Conservation (phyloP, 1,284 basidiomycete species). For the Sporisorium scitamineum region DNA sequence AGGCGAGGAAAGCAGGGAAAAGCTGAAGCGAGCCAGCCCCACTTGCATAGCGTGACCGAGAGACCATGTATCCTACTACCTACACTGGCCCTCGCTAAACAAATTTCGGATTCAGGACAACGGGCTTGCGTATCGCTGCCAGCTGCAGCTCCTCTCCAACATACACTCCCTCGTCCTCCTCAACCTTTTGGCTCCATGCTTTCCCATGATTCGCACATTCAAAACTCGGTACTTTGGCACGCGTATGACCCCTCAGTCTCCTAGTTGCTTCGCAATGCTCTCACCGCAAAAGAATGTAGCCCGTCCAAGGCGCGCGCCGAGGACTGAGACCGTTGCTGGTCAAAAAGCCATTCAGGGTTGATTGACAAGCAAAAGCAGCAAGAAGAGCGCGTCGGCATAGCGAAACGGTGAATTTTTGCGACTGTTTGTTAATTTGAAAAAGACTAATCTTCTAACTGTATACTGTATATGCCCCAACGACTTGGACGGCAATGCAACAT, state of each 20-base stretch:
- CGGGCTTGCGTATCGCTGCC: not conserved
- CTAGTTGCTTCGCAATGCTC: not conserved
- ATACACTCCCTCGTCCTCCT: not conserved
- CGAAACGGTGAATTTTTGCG: not conserved
- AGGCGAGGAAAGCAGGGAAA: slow-evolving; percentile 6
- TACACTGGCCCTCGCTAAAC: slow-evolving; percentile 4
- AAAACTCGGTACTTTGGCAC: not conserved
- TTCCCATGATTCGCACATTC: not conserved
- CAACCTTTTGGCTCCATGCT: not conserved
- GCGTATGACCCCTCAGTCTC: not conserved
- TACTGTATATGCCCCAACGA: not conserved
- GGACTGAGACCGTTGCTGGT: not conserved
- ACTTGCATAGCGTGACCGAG: slow-evolving; percentile 11
- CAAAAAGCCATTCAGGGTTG: not conserved
- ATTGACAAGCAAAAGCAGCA: slow-evolving; percentile 13
- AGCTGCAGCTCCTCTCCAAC: slow-evolving; percentile 4
- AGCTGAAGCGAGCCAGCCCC: slow-evolving; percentile 7
- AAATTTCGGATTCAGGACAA: slow-evolving; percentile 9
- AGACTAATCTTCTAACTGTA: too few relatives aligned
- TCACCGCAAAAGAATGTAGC: not conserved
- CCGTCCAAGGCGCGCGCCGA: not conserved
- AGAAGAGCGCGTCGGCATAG: slow-evolving; percentile 18
- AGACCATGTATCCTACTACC: too few relatives aligned
- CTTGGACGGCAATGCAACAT: not conserved
- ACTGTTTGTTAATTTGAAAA: slow-evolving; percentile 3